Evolutionary conservation across 208 protist species (phyloP).

Genomic region (Trypanosoma lewisi): DNA sequence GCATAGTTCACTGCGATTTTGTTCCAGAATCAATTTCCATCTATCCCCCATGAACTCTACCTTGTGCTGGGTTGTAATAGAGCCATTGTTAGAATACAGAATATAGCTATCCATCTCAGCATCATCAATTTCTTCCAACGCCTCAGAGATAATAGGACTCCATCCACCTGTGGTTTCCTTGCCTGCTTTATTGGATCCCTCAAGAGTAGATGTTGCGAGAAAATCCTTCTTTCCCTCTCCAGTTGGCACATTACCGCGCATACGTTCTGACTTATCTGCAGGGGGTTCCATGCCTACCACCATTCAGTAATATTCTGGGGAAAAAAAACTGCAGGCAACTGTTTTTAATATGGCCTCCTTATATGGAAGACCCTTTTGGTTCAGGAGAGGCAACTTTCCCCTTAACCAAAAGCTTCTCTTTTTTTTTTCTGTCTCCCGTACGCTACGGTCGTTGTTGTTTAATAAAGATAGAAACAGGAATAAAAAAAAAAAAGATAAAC

Average conservation of each 20-base stretch:
- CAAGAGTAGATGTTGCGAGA: background rate
- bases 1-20: slow-evolving; percentile 28
- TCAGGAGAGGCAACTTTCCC: no score
- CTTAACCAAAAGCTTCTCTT: background rate
- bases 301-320: background rate
- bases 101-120: no score
- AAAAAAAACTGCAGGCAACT: background rate
- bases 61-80: slow-evolving; percentile 36
- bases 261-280: background rate
- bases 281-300: background rate
- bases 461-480: background rate
- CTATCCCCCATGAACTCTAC: slow-evolving; percentile 52
- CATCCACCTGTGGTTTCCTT: background rate
- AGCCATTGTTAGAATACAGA: slow-evolving; percentile 1
- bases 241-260: background rate
- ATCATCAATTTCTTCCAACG: background rate
- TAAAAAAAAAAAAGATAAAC: slow-evolving; percentile 13
- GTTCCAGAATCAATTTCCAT: slow-evolving; percentile 28
- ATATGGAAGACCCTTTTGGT: background rate
- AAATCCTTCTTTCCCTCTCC: background rate
- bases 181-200: background rate
- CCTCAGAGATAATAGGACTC: background rate
- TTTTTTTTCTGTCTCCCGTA: background rate
- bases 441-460: slow-evolving; percentile 1
- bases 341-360: background rate